Conservation (phyloP, 2,329 filamentous ascomycete species). For the Hypoxylon sp. region DNA sequence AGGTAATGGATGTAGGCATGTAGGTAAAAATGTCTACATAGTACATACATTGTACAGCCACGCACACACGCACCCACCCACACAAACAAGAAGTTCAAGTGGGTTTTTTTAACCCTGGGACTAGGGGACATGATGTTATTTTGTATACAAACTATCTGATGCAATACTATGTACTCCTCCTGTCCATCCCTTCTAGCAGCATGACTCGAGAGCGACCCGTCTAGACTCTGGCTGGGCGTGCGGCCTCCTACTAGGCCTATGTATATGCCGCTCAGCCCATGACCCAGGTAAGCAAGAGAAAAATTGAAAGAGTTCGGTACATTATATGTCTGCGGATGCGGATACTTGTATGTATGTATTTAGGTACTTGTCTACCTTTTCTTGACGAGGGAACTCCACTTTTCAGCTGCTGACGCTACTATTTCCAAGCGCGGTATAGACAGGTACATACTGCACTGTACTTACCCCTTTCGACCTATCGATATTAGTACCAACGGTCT, state of each 20-base stretch:
- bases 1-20: slow-evolving; percentile 1
- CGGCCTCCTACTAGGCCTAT: slow-evolving; percentile 24
- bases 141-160: slow-evolving; percentile 31
- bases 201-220: slow-evolving; percentile 36
- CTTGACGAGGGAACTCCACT: slow-evolving; percentile 36
- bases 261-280: slow-evolving; percentile 28
- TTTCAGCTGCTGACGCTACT: slow-evolving; percentile 46
- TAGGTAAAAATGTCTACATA: slow-evolving; percentile 10
- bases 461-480: slow-evolving; percentile 39
- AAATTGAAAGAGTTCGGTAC: not conserved
- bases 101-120: slow-evolving; percentile 17
- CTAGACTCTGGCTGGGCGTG: slow-evolving; percentile 25
- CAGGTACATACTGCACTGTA: slow-evolving; percentile 32
- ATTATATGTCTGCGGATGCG: slow-evolving; percentile 6
- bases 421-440: slow-evolving; percentile 42
- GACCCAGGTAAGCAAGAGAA: slow-evolving; percentile 4
- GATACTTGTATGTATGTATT: slow-evolving; percentile 19
- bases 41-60: slow-evolving; percentile 40
- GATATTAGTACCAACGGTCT: slow-evolving; percentile 41
- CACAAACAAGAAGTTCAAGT: slow-evolving; percentile 35
- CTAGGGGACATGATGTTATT: slow-evolving; percentile 23
- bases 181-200: slow-evolving; percentile 29
- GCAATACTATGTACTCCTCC: slow-evolving; percentile 23
- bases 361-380: slow-evolving; percentile 24
- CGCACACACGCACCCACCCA: slow-evolving; percentile 38